These are phyloP conservation scores for Cucumis cinereus DNA, from an alignment of 306 rosid genomes.

Conservation along the genomic window DNA sequence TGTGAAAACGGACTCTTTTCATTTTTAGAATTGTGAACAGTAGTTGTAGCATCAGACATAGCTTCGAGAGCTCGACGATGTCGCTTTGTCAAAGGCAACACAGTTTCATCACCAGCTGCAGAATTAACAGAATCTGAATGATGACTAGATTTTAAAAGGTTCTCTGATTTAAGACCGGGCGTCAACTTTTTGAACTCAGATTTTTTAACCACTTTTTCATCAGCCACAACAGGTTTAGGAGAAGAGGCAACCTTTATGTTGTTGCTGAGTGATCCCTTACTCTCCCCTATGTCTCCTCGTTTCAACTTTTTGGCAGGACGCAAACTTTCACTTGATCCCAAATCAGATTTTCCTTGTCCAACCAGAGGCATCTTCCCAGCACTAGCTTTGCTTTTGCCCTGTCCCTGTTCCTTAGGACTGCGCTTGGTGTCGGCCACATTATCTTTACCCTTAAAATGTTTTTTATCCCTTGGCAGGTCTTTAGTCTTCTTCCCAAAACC, in stretches of 20 bases:
- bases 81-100: conserved; percentile 33
- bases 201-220: conserved; percentile 32
- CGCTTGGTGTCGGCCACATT: conserved; percentile 15
- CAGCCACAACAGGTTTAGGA: conserved; percentile 29
- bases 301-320: conserved; percentile 52
- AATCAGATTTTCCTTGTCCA: conserved; percentile 31
- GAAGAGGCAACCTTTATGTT: conserved; percentile 27
- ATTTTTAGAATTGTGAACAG: conserved; percentile 32
- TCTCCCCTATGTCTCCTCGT: conserved; percentile 32
- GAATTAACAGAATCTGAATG: conserved; percentile 28
- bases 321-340: conserved; percentile 30
- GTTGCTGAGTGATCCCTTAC: conserved; percentile 27
- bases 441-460: conserved; percentile 23
- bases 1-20: conserved; percentile 22
- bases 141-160: conserved; percentile 21
- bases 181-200: conserved; percentile 33
- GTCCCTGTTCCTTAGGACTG: conserved; percentile 25
- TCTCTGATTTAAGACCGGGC: conserved; percentile 45
- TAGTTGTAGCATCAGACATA: conserved; percentile 34
- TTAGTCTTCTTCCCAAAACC: conserved; percentile 34
- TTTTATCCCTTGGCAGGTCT: conserved; percentile 25
- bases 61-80: conserved; percentile 36
- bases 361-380: conserved; percentile 38
- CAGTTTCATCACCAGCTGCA: conserved; percentile 40
- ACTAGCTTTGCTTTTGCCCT: conserved; percentile 22